Conservation (phyloP, 345 rosid species). For the Aquilaria sinensis region DNA sequence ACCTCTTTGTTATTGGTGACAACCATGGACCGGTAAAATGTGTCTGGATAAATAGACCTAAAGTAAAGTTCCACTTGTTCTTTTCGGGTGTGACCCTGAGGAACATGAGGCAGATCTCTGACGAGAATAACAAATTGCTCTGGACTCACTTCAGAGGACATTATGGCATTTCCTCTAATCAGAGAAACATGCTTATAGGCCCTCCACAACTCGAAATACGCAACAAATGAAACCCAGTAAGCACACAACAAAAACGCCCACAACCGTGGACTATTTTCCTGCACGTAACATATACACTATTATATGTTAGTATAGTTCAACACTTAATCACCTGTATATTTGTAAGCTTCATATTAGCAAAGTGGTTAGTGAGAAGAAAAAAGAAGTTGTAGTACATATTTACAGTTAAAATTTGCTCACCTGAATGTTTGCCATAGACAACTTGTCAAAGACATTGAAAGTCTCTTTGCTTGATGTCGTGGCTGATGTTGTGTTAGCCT, state of each 20-base stretch:
- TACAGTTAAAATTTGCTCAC: slow-evolving; percentile 31
- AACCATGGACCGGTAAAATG: slow-evolving; percentile 78
- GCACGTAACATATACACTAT: slow-evolving; percentile 2
- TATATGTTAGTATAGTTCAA: not conserved
- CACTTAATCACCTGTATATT: not conserved
- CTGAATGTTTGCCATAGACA: slow-evolving; percentile 65
- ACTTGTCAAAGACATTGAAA: slow-evolving; percentile 60
- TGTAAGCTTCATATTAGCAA: not conserved
- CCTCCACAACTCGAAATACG: slow-evolving; percentile 71
- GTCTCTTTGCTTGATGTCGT: slow-evolving; percentile 41
- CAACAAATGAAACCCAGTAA: slow-evolving; percentile 79
- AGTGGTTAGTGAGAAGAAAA: not conserved
- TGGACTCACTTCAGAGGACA: slow-evolving; percentile 51
- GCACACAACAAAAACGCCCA: slow-evolving; percentile 61
- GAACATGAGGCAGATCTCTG: slow-evolving; percentile 61
- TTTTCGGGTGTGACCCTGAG: slow-evolving; percentile 54
- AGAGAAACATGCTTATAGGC: slow-evolving; percentile 70
- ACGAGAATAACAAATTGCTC: slow-evolving; percentile 86
- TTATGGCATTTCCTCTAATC: slow-evolving; percentile 65
- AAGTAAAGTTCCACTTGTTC: slow-evolving; percentile 84
- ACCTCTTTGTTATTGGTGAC: slow-evolving; percentile 68
- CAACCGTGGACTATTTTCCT: slow-evolving; percentile 54
- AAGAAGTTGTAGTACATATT: not conserved
- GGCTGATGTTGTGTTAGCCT: slow-evolving; percentile 8
- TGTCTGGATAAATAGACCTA: slow-evolving; percentile 62